These are phyloP conservation scores for Coleophoma crateriformis DNA, from an alignment of 2,329 filamentous ascomycete genomes.

Conservation along the genomic window DNA sequence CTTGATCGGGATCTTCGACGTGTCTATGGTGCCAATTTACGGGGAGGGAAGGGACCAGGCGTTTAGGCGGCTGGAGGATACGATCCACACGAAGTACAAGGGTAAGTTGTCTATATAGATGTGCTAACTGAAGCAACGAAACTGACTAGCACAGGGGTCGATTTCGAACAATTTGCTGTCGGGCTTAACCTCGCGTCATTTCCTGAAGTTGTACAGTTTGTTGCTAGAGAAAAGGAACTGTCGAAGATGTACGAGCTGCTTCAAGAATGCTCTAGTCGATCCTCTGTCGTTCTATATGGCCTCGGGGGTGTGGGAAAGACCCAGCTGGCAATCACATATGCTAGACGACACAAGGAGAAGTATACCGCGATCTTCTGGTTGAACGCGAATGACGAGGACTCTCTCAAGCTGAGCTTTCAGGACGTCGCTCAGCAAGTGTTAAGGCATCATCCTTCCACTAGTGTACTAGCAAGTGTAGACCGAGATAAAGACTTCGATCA, in stretches of 20 bases:
- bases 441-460: conserved; percentile 17
- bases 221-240: too few relatives aligned
- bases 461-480: conserved; percentile 17
- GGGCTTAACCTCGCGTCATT: too few relatives aligned
- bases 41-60: too few relatives aligned
- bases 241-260: too few relatives aligned
- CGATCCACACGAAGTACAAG: too few relatives aligned
- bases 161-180: conserved; percentile 10
- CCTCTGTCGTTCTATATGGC: conserved; percentile 12
- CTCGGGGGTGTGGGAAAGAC: conserved; percentile 41
- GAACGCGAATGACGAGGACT: conserved; percentile 14
- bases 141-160: conserved; percentile 5
- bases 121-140: conserved; percentile 2
- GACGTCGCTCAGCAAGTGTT: conserved; percentile 23
- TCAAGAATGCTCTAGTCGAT: too few relatives aligned
- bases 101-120: not conserved
- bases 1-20: too few relatives aligned
- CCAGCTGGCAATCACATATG: conserved; percentile 33
- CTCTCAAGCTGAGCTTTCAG: too few relatives aligned
- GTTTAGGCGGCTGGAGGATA: too few relatives aligned
- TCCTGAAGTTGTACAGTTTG: too few relatives aligned
- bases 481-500: conserved; percentile 20
- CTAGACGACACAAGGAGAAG: conserved; percentile 24
- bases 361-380: conserved; percentile 38
- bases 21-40: too few relatives aligned